Evolutionary conservation across 441 rosid genomes (phyloP).

Genomic region (Gossypium trilobum): DNA sequence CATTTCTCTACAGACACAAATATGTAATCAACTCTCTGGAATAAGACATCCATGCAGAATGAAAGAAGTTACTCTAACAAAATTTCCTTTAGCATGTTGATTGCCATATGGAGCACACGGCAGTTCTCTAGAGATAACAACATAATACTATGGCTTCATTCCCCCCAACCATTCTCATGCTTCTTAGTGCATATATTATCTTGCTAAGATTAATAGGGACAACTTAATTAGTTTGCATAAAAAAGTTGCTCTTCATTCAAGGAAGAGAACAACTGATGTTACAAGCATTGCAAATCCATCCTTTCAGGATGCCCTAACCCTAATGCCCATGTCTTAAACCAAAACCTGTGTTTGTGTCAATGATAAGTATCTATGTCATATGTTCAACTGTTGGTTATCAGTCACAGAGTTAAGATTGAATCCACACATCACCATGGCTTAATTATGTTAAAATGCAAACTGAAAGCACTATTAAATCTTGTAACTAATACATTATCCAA

Average conservation of each 20-base stretch:
- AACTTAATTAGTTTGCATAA: not conserved
- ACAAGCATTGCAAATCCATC: conserved; percentile 5
- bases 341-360: not conserved
- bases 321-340: not conserved
- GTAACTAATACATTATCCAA: not conserved
- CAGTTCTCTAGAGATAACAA: not conserved
- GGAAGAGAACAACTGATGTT: not conserved
- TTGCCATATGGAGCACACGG: not conserved
- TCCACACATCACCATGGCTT: not conserved
- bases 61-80: not conserved
- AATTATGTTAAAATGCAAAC: not conserved
- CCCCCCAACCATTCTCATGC: not conserved
- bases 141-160: not conserved
- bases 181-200: not conserved
- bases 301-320: not conserved
- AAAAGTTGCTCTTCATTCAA: not conserved
- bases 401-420: not conserved
- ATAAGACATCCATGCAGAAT: not conserved
- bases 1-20: not conserved
- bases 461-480: not conserved
- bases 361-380: not conserved
- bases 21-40: not conserved
- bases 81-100: not conserved
- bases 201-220: not conserved
- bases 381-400: not conserved